Percentiles rank a stretch among this genome's conserved stretches.
These are phyloP conservation scores for Epichloe amarillans DNA, from an alignment of 2,329 filamentous ascomycete genomes.

Conservation along the genomic window DNA sequence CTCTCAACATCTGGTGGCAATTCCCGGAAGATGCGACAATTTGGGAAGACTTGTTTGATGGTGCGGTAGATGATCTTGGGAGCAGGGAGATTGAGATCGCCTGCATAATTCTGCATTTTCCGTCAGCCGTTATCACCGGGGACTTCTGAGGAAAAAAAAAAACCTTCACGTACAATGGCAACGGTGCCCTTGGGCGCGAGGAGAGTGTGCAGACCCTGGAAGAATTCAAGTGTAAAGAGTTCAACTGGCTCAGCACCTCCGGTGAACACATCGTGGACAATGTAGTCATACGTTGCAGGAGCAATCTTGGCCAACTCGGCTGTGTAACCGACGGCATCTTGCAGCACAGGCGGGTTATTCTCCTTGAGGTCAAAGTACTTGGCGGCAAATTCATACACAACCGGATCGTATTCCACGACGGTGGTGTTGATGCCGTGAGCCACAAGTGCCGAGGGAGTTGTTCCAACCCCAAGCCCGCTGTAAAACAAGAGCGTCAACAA, in stretches of 20 bases:
- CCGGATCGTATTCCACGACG: conserved; percentile 86
- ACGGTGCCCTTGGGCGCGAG: conserved; percentile 70
- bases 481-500: background rate
- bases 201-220: conserved; percentile 55
- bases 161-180: conserved; percentile 55
- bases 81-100: conserved; percentile 65
- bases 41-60: conserved; percentile 70
- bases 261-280: conserved; percentile 95
- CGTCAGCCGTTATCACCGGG: conserved; percentile 8
- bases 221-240: conserved; percentile 79
- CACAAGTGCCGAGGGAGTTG: conserved; percentile 69
- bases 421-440: conserved; percentile 84
- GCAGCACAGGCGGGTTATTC: conserved; percentile 68
- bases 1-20: conserved; percentile 36
- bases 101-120: conserved; percentile 69
- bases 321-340: conserved; percentile 67
- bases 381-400: conserved; percentile 69
- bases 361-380: conserved; percentile 70
- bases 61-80: conserved; percentile 71
- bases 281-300: conserved; percentile 63
- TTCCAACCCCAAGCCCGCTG: conserved; percentile 84
- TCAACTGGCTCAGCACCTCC: conserved; percentile 82
- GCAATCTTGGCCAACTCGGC: conserved; percentile 28
- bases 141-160: background rate
- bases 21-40: conserved; percentile 85